phyloP scores from a whole-genome alignment of 768 basidiomycete genomes.

The Tremella mesenterica region DNA sequence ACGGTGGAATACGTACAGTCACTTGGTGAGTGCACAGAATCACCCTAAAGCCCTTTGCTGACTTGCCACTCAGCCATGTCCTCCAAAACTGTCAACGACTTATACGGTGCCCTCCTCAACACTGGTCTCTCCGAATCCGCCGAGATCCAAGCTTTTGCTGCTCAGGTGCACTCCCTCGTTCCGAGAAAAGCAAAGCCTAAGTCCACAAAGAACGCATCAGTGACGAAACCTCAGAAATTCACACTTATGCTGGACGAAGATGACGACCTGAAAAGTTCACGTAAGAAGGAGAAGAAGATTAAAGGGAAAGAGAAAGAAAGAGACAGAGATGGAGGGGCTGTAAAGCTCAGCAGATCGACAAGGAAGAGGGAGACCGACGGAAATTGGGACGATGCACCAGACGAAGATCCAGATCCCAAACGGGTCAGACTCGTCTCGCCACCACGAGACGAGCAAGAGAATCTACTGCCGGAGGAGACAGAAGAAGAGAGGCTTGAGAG shows the following conservation, averaged over 20 bases:
- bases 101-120: slow-evolving; percentile 65
- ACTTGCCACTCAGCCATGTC: slow-evolving; percentile 55
- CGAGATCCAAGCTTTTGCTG: slow-evolving; percentile 69
- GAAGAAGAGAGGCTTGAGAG: slow-evolving; percentile 61
- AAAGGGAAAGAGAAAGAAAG: slow-evolving; percentile 49
- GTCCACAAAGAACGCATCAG: slow-evolving; percentile 52
- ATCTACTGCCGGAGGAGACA: slow-evolving; percentile 54
- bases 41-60: too few relatives aligned
- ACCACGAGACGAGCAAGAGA: slow-evolving; percentile 22
- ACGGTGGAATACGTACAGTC: slow-evolving; percentile 82
- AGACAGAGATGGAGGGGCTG: slow-evolving; percentile 19
- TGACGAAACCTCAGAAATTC: slow-evolving; percentile 52
- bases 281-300: slow-evolving; percentile 48
- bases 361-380: slow-evolving; percentile 74
- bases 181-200: slow-evolving; percentile 64
- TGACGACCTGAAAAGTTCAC: slow-evolving; percentile 53
- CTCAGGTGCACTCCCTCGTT: slow-evolving; percentile 63
- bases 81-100: slow-evolving; percentile 67
- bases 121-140: slow-evolving; percentile 74
- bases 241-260: slow-evolving; percentile 63
- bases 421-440: slow-evolving; percentile 28
- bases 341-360: slow-evolving; percentile 24
- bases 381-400: slow-evolving; percentile 87
- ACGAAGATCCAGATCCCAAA: slow-evolving; percentile 45
- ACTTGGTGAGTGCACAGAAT: slow-evolving; percentile 52